phyloP scores from a whole-genome alignment of 2,329 filamentous ascomycete genomes.

The Venturia pyrina region DNA sequence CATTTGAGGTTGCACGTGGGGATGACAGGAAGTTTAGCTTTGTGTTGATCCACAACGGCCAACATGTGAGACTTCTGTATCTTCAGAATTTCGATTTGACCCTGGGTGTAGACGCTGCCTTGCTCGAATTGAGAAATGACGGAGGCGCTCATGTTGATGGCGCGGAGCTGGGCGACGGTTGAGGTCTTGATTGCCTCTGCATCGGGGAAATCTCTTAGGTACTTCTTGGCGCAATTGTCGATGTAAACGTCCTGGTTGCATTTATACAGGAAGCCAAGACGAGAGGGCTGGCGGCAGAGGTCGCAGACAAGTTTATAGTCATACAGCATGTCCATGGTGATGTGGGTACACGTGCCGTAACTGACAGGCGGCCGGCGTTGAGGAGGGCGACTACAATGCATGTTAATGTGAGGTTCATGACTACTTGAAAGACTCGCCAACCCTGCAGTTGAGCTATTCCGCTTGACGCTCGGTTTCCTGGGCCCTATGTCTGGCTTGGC shows the following conservation, averaged over 20 bases:
- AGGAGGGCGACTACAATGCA: neutral
- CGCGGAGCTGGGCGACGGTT: slow-evolving; percentile 16
- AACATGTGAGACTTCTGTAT: slow-evolving; percentile 21
- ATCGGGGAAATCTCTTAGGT: neutral
- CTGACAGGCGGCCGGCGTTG: slow-evolving; percentile 9
- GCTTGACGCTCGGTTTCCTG: neutral
- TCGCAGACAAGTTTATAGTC: slow-evolving; percentile 42
- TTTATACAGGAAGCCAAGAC: slow-evolving; percentile 62
- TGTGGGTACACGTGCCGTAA: slow-evolving; percentile 48
- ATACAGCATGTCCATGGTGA: slow-evolving; percentile 58
- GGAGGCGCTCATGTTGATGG: slow-evolving; percentile 23
- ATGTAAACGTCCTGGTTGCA: slow-evolving; percentile 52
- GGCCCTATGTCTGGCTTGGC: neutral
- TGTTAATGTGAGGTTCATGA: neutral
- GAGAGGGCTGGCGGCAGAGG: slow-evolving; percentile 45
- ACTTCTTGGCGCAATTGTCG: neutral
- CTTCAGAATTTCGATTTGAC: slow-evolving; percentile 17
- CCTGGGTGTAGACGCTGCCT: slow-evolving; percentile 14
- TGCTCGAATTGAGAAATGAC: slow-evolving; percentile 25
- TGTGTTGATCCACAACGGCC: neutral
- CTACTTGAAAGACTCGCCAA: neutral
- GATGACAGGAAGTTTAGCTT: neutral
- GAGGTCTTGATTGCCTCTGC: neutral
- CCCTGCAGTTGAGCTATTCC: neutral
- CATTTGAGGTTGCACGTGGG: slow-evolving; percentile 31